Base-by-base conservation (phyloP, 495 filamentous ascomycete species). In the Podospora didyma region DNA sequence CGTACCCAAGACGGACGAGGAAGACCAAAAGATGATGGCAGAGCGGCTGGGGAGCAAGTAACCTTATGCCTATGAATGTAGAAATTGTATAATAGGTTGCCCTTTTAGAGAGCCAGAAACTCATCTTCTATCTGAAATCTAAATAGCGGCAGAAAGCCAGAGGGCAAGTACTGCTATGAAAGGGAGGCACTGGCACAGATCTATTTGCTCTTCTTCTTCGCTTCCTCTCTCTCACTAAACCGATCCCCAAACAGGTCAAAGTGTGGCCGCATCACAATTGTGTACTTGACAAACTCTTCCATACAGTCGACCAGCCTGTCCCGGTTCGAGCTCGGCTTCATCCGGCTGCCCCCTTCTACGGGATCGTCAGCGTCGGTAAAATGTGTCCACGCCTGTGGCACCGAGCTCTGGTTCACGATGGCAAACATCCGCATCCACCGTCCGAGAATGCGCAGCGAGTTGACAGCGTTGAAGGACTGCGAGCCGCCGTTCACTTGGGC, bases 401-500 rank as follows among this genome's bases (percentile, higher is more conserved):
- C 74, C 0, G 79, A 83, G 14, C 78, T 83, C 69, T 90, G 86
- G 61, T 90, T 90, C 2, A 83, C 81, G 45, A 89, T 88, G 2
- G 77, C 78, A 59, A 88, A 89, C 87, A 89, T 90, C 28, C 87
- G 77, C 86, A 90, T 90, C 87, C 86, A 89, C 10, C 86, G 78
- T 7, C 86, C 87, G 0, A 90, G 73, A 26, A 89, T 80, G 2
- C 86, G 79, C 47, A 90, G 69, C 12, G 81, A 78, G 67, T 90
- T 90, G n/a, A 89, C 84, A 0, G 86, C 80, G 56, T 90, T 89
- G 72, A 90, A 90, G 0, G 81, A 85, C 63, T 90, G 86, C 3
- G 79, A 84, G 2, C 86, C 86, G 34, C 86, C 86, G 49, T 73
- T 82, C 2, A 89, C 84, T 58, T 87, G 83, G 0, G 81, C 79